phyloP scores from a whole-genome alignment of 495 filamentous ascomycete species.

The Penicillium waksmanii region DNA sequence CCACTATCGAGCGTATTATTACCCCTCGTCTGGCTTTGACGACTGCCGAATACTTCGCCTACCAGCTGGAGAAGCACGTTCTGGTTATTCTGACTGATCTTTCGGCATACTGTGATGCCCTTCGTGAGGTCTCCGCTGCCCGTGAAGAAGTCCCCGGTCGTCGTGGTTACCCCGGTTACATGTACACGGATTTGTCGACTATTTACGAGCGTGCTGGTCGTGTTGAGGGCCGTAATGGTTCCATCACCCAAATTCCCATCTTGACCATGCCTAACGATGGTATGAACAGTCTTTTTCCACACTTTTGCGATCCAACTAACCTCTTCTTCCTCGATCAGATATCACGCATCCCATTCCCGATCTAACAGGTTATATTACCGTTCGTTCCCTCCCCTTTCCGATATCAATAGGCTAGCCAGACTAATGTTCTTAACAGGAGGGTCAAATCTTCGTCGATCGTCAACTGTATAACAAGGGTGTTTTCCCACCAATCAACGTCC shows the following conservation, averaged over 20 bases:
- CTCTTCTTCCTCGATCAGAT: constrained; percentile 52
- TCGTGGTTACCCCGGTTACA: constrained; percentile 99
- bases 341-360: constrained; percentile 99
- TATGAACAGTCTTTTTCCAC: constrained; percentile 32
- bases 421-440: constrained; percentile 54
- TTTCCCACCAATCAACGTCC: constrained; percentile 98
- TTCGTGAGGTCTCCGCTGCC: constrained; percentile 96
- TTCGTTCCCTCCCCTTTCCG: background rate
- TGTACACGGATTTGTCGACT: constrained; percentile 99
- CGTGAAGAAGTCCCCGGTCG: constrained; percentile 99
- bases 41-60: constrained; percentile 99
- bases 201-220: constrained; percentile 99
- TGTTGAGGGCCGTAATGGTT: constrained; percentile 95
- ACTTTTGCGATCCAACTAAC: constrained; percentile 11
- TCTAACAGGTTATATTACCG: constrained; percentile 95
- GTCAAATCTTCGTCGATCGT: constrained; percentile 97
- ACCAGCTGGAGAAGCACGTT: constrained; percentile 99
- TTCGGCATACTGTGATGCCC: constrained; percentile 96
- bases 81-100: constrained; percentile 98
- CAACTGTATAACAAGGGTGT: constrained; percentile 94
- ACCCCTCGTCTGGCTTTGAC: constrained; percentile 98
- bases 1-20: constrained; percentile 99
- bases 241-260: constrained; percentile 99
- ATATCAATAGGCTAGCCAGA: background rate
- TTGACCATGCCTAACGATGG: constrained; percentile 99